A percentile compares a stretch with the other conserved stretches of the same genome.
phyloP scores from a whole-genome alignment of 1,139 yeast genomes.

The Candida dubliniensis region DNA sequence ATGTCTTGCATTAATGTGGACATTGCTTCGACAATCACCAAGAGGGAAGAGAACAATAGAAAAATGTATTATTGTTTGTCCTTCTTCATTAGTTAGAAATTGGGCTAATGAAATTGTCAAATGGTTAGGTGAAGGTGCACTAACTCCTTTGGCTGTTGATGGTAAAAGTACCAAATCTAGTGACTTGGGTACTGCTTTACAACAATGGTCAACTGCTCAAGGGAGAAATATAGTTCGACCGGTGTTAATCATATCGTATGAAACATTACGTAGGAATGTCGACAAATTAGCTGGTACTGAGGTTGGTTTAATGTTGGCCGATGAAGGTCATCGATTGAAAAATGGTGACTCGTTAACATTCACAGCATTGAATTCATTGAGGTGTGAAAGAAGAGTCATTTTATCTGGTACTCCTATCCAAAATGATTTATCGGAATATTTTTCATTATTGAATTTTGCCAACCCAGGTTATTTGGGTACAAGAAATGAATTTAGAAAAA shows the following conservation, averaged over 20 bases:
- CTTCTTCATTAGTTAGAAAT: conserved; percentile 88
- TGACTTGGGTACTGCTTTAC: conserved; percentile 68
- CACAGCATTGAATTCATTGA: conserved; percentile 78
- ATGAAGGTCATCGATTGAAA: conserved; percentile 94
- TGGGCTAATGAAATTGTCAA: conserved; percentile 97
- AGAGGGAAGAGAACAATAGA: conserved; percentile 82
- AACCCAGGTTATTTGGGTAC: conserved; percentile 93
- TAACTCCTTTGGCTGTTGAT: conserved; percentile 88
- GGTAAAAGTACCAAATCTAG: conserved; percentile 74
- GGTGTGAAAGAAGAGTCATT: conserved; percentile 86
- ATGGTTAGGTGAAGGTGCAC: conserved; percentile 92
- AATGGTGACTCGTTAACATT: conserved; percentile 94
- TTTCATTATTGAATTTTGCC: conserved; percentile 86
- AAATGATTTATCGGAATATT: conserved; percentile 92
- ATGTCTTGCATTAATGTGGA: conserved; percentile 93
- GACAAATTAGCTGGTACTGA: conserved; percentile 74
- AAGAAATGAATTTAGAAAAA: conserved; percentile 77
- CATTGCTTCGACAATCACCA: conserved; percentile 85
- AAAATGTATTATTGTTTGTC: conserved; percentile 93
- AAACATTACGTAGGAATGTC: conserved; percentile 85
- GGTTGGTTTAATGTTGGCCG: conserved; percentile 87
- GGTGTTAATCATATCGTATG: conserved; percentile 92
- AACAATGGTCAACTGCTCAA: conserved; percentile 84
- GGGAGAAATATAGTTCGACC: conserved; percentile 94
- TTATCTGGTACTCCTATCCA: conserved; percentile 97